Conservation (phyloP, 345 rosid genomes). For the Jatropha curcas region DNA sequence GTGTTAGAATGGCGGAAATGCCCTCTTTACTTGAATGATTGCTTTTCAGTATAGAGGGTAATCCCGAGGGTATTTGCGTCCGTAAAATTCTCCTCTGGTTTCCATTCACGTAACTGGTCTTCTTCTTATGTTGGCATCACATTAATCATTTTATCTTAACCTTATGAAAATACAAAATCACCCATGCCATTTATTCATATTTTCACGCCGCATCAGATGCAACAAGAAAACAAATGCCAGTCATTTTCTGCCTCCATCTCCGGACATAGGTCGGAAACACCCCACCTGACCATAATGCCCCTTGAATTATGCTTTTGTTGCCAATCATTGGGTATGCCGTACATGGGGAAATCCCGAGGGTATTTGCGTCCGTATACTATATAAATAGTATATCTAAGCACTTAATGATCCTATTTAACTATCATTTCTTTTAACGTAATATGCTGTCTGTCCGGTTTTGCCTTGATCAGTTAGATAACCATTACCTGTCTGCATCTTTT, state of each 20-base stretch:
- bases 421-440: background rate
- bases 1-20: slow-evolving; percentile 28
- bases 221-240: background rate
- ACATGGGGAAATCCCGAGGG: slow-evolving; percentile 46
- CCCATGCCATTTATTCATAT: slow-evolving; percentile 20
- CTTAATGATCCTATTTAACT: background rate
- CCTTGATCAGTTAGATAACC: too few relatives aligned
- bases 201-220: background rate
- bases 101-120: slow-evolving; percentile 15
- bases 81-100: slow-evolving; percentile 13
- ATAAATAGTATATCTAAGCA: background rate
- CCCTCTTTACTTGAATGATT: slow-evolving; percentile 35
- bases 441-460: too few relatives aligned
- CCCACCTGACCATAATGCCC: slow-evolving; percentile 27
- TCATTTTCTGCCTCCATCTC: background rate
- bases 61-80: slow-evolving; percentile 68
- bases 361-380: slow-evolving; percentile 34
- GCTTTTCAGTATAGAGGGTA: slow-evolving; percentile 33
- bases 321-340: slow-evolving; percentile 15
- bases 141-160: background rate
- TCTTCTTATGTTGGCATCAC: too few relatives aligned
- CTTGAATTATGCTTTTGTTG: slow-evolving; percentile 1
- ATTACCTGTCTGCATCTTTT: too few relatives aligned
- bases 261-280: background rate
- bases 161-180: slow-evolving; percentile 13